Evolutionary conservation across 2,329 filamentous ascomycete species (phyloP), one percentile per base, ranked within the genome.

Genomic region (Byssothecium circinans): DNA sequence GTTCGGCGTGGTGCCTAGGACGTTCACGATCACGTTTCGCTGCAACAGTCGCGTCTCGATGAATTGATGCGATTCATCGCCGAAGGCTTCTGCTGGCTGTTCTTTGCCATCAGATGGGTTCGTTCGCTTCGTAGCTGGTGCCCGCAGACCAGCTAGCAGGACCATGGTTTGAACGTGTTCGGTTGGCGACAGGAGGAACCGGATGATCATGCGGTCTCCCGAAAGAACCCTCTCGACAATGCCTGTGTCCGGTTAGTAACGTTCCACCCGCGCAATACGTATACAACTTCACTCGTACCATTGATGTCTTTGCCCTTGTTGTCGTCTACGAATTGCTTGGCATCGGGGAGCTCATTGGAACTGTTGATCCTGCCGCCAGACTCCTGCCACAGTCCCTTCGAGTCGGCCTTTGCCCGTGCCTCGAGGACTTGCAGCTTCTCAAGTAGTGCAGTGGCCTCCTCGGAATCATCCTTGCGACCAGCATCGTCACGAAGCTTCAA

Each of bases 401-500:
- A 82, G 58, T 91, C 88, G 44, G 81, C 79, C 72, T 85, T 90
- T 49, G 94, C 94, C 58, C 87, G 82, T 35, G 82, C 78, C 73
- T 97, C 91, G 27, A 92, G 76, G 39, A 80, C 79, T 58, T 89
- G 86, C 51, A 99, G 82, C 61, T 84, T 86, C 61, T 95, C 87
- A 19, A 99, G 78, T 50, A 87, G 81, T 54, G 85, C 78, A 23
- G 76, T 66, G 8, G 86, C 80, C 42, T 91, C 86, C 48, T 94
- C 88, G 2, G 86, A 85, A 49, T 96, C 91, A 57, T 96, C 91
- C 67, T 92, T 94, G 57, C 87, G 86, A 52, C 91, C 91, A 49
- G 92, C 91, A 72, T 99, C 94, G 64, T 99, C 94, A 55, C 94
- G 85, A 50, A 99, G 82, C 75, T 94, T 95, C 54, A 91, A 77